Base-by-base conservation (phyloP, 805 yeast species). In the Starmerella apicola region DNA sequence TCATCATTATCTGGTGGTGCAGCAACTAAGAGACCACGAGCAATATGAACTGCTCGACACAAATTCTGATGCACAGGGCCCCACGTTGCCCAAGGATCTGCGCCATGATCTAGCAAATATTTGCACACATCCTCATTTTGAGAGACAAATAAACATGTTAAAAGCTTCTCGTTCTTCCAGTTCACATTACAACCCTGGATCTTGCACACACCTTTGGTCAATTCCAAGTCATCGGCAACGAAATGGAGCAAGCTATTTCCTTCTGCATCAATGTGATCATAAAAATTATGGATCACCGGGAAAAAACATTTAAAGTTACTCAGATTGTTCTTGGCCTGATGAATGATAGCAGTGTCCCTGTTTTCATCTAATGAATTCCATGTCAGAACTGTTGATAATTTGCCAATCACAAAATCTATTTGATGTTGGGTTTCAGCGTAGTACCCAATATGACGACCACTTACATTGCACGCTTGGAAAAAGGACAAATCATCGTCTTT, bases 211-310 rank as follows among this genome's bases (percentile, higher is more conserved):
- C 32, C 18, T 2, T 5, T 7, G 3, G 38, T 19, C 1, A 41
- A 31, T 16, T 34, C 36, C n/a, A 36, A 24, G 3, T 26, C 28
- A 29, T 38, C 57, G 36, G 71, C 70, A 23, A 83, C 61, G 3
- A 81, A 69, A 58, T 88, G 97, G 24, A 88, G 60, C 3, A 88
- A 53, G 0, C 91, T 75, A 54, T 85, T 84, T 0, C 88, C 88
- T 40, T 72, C 69, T 18, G 56, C 58, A 53, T 88, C 96, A 6
- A 73, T 61, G 54, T 88, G 96, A 22, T 74, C 76, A 32, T 36
- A 48, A 18, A 48, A 38, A 24, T 45, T 45, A 13, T 13, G 18
- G 10, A 22, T 32, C 4, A 20, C n/a, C 8, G 17, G 15, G 4
- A 32, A 26, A n/a, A 32, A 13, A 17, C 12, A 17, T n/a, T 5